A percentile compares a stretch with the other conserved stretches of the same genome.
phyloP scores from a whole-genome alignment of 2,329 filamentous ascomycete species.

The Ophiostoma sp. region DNA sequence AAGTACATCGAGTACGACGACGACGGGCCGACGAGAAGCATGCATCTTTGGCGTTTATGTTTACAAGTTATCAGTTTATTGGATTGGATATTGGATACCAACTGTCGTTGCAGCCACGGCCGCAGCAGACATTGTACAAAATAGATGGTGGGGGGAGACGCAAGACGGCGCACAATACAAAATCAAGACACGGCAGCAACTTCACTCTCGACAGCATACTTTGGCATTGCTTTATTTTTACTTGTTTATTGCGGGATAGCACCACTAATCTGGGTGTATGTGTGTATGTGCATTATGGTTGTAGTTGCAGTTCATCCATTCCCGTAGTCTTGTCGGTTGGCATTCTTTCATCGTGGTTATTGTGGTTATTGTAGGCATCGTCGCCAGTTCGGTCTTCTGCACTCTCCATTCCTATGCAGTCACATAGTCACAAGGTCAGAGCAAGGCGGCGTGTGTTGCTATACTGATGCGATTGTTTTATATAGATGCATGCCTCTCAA shows the following conservation, averaged over 20 bases:
- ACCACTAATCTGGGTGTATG: neutral
- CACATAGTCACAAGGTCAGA: neutral
- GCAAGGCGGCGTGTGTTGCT: neutral
- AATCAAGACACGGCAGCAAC: neutral
- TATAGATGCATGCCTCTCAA: neutral
- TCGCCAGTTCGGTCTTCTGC: no score
- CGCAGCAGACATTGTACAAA: neutral
- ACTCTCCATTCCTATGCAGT: no score
- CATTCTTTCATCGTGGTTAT: neutral
- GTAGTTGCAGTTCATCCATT: neutral
- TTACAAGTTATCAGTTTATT: neutral
- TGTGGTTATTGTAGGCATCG: neutral
- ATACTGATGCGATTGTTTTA: neutral
- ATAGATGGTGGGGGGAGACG: neutral
- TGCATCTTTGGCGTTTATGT: conserved; percentile 20
- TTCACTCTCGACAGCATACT: conserved; percentile 3
- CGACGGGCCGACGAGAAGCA: conserved; percentile 4
- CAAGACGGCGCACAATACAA: neutral
- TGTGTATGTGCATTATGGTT: neutral
- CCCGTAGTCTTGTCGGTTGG: neutral
- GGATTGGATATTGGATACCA: neutral
- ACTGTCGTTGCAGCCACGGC: neutral
- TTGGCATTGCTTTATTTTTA: neutral
- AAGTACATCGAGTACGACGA: neutral
- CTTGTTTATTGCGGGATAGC: neutral